phyloP scores from a whole-genome alignment of 768 basidiomycete genomes.

The Phylloporus sp. region DNA sequence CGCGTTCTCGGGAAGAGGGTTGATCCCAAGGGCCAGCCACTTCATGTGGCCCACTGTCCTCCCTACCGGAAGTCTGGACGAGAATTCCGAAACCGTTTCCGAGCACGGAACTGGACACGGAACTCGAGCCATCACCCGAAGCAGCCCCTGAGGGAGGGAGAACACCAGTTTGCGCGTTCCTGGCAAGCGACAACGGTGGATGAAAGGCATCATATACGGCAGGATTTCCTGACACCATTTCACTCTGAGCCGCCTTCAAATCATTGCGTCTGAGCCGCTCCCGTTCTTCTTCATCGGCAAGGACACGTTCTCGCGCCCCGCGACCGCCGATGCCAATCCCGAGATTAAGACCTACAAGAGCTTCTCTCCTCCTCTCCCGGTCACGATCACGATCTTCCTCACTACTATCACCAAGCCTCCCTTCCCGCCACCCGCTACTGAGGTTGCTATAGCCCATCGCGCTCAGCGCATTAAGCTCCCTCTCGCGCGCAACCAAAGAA shows the following conservation, averaged over 20 bases:
- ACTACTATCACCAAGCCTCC: slow-evolving; percentile 28
- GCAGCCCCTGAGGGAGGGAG: slow-evolving; percentile 16
- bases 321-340: slow-evolving; percentile 32
- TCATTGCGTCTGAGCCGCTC: slow-evolving; percentile 54
- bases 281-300: slow-evolving; percentile 54
- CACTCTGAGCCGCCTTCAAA: slow-evolving; percentile 36
- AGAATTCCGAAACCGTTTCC: slow-evolving; percentile 26
- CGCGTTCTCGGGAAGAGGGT: slow-evolving; percentile 31
- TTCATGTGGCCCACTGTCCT: slow-evolving; percentile 23
- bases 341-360: slow-evolving; percentile 38
- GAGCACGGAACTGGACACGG: slow-evolving; percentile 18
- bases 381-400: slow-evolving; percentile 43
- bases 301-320: slow-evolving; percentile 57
- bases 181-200: slow-evolving; percentile 39
- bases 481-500: slow-evolving; percentile 39
- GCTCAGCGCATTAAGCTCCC: slow-evolving; percentile 43
- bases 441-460: slow-evolving; percentile 42
- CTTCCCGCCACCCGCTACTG: slow-evolving; percentile 33
- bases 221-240: slow-evolving; percentile 37
- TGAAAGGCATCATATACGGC: slow-evolving; percentile 78
- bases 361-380: slow-evolving; percentile 38
- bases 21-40: slow-evolving; percentile 31
- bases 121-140: slow-evolving; percentile 16
- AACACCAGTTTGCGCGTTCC: slow-evolving; percentile 23
- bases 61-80: slow-evolving; percentile 22